Conservation (phyloP, 345 rosid genomes). For the Hevea brasiliensis region DNA sequence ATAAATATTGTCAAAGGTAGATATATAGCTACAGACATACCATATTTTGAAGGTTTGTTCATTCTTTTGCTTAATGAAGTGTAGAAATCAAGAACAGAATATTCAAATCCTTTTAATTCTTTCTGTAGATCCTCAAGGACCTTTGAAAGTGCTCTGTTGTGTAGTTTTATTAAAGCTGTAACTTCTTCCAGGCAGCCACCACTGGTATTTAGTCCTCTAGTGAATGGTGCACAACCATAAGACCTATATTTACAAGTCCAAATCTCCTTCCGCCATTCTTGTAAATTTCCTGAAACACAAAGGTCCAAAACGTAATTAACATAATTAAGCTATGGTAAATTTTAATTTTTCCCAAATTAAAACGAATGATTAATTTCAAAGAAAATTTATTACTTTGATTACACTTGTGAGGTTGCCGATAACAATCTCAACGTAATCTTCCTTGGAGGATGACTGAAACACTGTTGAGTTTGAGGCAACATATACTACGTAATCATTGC, state of each 20-base stretch:
- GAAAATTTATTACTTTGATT: no score
- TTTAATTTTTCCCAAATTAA: no score
- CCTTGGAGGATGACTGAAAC: no score
- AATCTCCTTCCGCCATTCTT: conserved; percentile 1
- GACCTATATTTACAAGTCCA: background rate
- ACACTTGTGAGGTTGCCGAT: no score
- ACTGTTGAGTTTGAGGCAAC: no score
- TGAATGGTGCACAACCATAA: background rate
- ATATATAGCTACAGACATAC: background rate
- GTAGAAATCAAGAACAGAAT: conserved; percentile 17
- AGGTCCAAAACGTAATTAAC: no score
- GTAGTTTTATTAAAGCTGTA: conserved; percentile 4
- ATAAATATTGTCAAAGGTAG: no score
- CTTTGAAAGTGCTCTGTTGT: conserved; percentile 16
- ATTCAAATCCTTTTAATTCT: conserved; percentile 14
- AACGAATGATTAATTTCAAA: no score
- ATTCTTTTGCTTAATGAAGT: conserved; percentile 2
- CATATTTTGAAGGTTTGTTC: conserved; percentile 25
- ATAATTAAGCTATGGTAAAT: no score
- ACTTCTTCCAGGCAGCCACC: background rate
- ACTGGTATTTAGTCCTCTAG: background rate
- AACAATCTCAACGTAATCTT: no score
- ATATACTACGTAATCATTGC: no score
- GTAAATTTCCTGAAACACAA: no score
- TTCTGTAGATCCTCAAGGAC: conserved; percentile 6